Base-by-base conservation (phyloP, 2,329 filamentous ascomycete species). In the Aureobasidium uvarum region DNA sequence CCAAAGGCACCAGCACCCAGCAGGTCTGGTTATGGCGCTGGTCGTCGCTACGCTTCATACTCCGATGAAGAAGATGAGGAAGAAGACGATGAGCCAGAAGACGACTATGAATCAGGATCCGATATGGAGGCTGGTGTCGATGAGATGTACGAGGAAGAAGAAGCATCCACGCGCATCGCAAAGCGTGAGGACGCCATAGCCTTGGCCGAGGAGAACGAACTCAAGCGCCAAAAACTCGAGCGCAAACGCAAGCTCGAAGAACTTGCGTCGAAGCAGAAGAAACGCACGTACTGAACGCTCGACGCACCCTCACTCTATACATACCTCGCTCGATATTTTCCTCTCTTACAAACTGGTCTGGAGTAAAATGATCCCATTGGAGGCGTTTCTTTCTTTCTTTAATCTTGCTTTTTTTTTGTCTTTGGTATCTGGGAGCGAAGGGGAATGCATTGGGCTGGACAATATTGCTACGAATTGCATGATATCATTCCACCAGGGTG, bases 101-200 rank as follows among this genome's bases (percentile, higher is more conserved):
- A 89, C 38, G 81, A 80, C 55, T 83, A 80, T 2, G 87, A 86
- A 0, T 89, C 89, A 64, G 85, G 74, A 6, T 91, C 88, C 6
- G 90, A 91, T 71, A 92, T 92, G 88, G 89, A 92, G 74, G 90
- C 89, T 2, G 89, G 89, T 39, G 74, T 89, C 43, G 88, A 87
- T 67, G 89, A 92, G 70, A 85, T 93, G 62, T 89, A 92, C 67
- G 79, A 83, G 41, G 90, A 94, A 74, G 90, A 94, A 74, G 79
- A 81, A 54, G 73, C 79, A 58, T 88, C 89, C 2, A 83, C 88
- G 67, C 76, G 79, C 36, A 80, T 83, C 64, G 90, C 89, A 28
- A 84, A 84, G 51, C 82, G 83, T 54, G 90, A 93, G 73, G 90
- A 93, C 70, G 80, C 84, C 20, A 80, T 85, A 69, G 86, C 89